Base-by-base conservation (phyloP, 495 filamentous ascomycete species). In the Glonium stellatum region DNA sequence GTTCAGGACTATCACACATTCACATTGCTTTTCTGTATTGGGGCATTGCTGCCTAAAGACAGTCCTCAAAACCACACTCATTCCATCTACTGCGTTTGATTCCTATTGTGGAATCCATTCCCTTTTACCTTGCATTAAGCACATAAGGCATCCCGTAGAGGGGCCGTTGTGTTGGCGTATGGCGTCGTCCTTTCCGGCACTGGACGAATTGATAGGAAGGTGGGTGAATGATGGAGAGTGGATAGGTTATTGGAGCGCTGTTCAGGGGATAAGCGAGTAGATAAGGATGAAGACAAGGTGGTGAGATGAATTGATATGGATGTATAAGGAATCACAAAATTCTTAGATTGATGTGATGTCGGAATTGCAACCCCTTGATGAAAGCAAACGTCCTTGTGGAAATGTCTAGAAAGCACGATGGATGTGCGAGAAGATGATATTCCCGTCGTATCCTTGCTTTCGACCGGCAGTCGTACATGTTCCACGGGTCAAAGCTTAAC, bases 41-140 rank as follows among this genome's bases (percentile, higher is more conserved):
- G 6, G 54, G 19, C 19, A 57, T 57, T 11, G 10, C 42, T 42
- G 35, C 36, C 1, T 22, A 57, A 12, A 57, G 27, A 6, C 27
- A 31, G 27, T 6, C 6, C 27, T 31, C 3, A 31, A 31, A 31
- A 44, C 25, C 35, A 42, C 54, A 4, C 39, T 44, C 39, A 44
- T 44, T 44, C 6, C 10, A 11, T 44, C 39, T 44, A 18, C 39
- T 15, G n/a, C n/a, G n/a, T 44, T 11, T 44, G 39, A 3, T 4
- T 44, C 39, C n/a, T n/a, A n/a, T n/a, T 18, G 39, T 44, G 31
- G 12, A 35, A 46, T 55, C 55, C 58, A 21, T 55, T 56, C 34
- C 54, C 25, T 52, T 61, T 57, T 23, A 35, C 55, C 27, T 36
- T 56, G 54, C 54, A 57, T 61, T 61, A 61, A 53, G 57, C 52